Conservation (phyloP, 306 rosid genomes). For the Casuarina cunninghamiana region DNA sequence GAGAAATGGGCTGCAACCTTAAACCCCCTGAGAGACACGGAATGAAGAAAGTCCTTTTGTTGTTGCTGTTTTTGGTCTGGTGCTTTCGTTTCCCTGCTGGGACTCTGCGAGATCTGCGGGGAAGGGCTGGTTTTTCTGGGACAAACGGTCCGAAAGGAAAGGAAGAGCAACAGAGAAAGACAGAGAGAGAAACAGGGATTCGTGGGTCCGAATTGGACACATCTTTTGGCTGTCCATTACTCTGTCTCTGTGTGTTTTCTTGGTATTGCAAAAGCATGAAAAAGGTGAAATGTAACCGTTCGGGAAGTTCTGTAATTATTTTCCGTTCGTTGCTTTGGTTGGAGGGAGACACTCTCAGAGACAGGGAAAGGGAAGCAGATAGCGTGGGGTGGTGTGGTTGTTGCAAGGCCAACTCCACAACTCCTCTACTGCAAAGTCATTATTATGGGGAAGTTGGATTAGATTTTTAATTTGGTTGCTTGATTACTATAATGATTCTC, state of each 20-base stretch:
- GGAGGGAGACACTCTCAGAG: conserved; percentile 9
- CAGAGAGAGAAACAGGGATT: conserved; percentile 21
- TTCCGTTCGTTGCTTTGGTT: conserved; percentile 31
- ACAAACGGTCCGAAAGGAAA: conserved; percentile 49
- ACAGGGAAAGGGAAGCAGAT: neutral
- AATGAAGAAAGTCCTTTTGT: neutral
- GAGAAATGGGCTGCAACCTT: neutral
- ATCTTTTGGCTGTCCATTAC: conserved; percentile 27
- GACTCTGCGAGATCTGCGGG: conserved; percentile 48
- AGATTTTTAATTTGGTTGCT: neutral
- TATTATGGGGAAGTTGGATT: neutral
- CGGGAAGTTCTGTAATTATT: conserved; percentile 32
- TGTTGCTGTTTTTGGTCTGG: conserved; percentile 14
- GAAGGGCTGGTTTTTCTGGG: conserved; percentile 24
- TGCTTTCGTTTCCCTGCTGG: conserved; percentile 16
- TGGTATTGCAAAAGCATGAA: conserved; percentile 32
- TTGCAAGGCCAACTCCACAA: conserved; percentile 40
- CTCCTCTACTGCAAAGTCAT: conserved; percentile 24
- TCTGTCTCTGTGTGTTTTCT: neutral
- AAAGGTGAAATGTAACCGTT: conserved; percentile 64
- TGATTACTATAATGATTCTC: neutral
- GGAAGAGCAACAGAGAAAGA: conserved; percentile 32
- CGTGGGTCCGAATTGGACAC: conserved; percentile 53
- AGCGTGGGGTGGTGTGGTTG: conserved; percentile 9
- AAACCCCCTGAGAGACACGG: neutral